Conservation (phyloP, 164 flowering plant genomes). For the Nymphaea thermarum region DNA sequence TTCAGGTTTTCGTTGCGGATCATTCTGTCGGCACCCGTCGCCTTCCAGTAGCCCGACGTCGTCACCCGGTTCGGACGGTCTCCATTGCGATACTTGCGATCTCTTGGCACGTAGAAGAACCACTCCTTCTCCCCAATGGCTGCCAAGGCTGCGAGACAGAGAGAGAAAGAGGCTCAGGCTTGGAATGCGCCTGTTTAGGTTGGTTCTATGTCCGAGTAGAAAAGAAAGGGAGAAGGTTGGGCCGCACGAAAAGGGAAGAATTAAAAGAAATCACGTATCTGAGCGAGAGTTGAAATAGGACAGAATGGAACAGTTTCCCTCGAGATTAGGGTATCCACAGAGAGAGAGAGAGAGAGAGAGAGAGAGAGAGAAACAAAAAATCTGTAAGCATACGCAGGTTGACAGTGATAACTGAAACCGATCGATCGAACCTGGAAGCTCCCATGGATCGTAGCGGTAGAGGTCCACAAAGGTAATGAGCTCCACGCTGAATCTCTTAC, state of each 20-base stretch:
- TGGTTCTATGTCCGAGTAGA: too few species aligned
- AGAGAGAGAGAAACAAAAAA: not conserved
- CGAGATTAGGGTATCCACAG: not conserved
- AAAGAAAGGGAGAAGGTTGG: too few species aligned
- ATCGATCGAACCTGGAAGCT: conserved; percentile 66
- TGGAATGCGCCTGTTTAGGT: too few species aligned
- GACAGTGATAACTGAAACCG: not conserved
- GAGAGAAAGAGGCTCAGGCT: not conserved
- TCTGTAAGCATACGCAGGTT: not conserved
- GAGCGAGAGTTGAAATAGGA: not conserved
- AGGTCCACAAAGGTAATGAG: conserved; percentile 92
- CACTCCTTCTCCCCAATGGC: conserved; percentile 99
- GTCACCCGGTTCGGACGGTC: conserved; percentile 95
- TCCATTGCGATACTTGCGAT: conserved; percentile 87
- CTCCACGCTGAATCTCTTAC: conserved; percentile 83
- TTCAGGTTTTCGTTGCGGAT: conserved; percentile 50
- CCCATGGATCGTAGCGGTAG: conserved; percentile 99
- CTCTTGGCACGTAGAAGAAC: conserved; percentile 96
- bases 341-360: not conserved
- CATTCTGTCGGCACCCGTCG: conserved; percentile 96
- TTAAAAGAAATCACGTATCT: not conserved
- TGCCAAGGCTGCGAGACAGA: conserved; percentile 50
- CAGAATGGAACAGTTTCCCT: not conserved
- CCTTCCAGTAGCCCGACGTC: conserved; percentile 97
- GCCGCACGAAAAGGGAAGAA: not conserved